Conservation (phyloP, 2,329 filamentous ascomycete species). For the Ambrosiella beaveri region DNA sequence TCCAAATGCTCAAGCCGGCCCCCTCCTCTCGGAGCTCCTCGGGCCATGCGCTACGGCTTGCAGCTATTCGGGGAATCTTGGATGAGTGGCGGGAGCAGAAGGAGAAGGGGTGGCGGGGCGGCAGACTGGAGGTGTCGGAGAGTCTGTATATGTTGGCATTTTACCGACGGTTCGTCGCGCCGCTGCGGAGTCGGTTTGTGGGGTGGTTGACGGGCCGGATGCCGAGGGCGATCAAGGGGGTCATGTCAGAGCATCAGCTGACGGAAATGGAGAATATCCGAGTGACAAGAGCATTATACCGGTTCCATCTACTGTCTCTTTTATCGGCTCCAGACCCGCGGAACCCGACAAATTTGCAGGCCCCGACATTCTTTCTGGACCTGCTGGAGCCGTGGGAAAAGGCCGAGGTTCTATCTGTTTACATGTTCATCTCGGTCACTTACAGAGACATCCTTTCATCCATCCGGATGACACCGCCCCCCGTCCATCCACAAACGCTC, state of each 20-base stretch:
- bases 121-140: not conserved
- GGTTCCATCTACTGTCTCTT: constrained; percentile 8
- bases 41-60: not conserved
- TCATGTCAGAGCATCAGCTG: not conserved
- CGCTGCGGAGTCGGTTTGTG: constrained; percentile 2
- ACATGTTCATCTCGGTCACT: constrained; percentile 4
- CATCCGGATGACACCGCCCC: not conserved
- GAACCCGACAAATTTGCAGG: not conserved
- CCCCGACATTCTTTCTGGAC: constrained; percentile 3
- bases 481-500: not conserved
- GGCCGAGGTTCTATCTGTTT: constrained; percentile 8
- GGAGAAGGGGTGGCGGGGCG: too few species aligned
- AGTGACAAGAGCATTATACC: constrained; percentile 9
- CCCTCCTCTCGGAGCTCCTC: not conserved
- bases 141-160: constrained; percentile 7
- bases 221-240: not conserved
- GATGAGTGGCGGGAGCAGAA: not conserved
- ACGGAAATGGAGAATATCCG: constrained; percentile 3
- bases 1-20: constrained; percentile 9
- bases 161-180: constrained; percentile 6
- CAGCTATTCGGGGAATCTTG: not conserved
- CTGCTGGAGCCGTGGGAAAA: constrained; percentile 11
- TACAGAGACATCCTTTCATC: constrained; percentile 6
- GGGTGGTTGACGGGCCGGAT: constrained; percentile 5
- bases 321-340: constrained; percentile 1